Conservation (phyloP, 345 rosid species). For the Clausena lansium region DNA sequence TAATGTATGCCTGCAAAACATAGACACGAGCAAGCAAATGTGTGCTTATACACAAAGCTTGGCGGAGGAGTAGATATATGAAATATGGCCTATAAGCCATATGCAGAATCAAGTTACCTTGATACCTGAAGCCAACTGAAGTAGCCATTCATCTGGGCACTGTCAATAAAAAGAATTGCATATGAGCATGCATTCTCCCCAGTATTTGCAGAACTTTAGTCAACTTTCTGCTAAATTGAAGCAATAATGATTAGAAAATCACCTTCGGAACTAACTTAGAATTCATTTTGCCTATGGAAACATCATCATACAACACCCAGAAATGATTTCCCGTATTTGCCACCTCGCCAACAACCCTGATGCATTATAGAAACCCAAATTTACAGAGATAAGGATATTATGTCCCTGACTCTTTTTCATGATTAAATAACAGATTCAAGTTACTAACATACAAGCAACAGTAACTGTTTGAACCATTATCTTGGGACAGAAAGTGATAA, state of each 20-base stretch:
- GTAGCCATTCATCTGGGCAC: slow-evolving; percentile 65
- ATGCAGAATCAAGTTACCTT: slow-evolving; percentile 42
- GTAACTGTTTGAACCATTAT: neutral
- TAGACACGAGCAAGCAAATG: neutral
- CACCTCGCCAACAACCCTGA: slow-evolving; percentile 55
- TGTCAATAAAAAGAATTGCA: slow-evolving; percentile 30
- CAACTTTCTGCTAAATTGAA: neutral
- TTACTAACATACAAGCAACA: neutral
- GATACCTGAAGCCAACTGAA: slow-evolving; percentile 56
- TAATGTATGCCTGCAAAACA: neutral
- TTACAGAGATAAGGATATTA: no score
- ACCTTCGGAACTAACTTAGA: slow-evolving; percentile 34
- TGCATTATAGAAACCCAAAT: neutral
- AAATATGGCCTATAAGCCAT: neutral
- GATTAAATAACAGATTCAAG: neutral
- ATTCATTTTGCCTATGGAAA: slow-evolving; percentile 25
- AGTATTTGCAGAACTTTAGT: neutral
- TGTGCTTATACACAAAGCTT: neutral
- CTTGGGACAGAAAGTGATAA: neutral
- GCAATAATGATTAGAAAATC: slow-evolving; percentile 7
- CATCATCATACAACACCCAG: slow-evolving; percentile 42
- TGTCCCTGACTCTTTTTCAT: neutral
- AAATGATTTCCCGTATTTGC: slow-evolving; percentile 41
- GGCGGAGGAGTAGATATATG: slow-evolving; percentile 1
- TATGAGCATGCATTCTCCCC: neutral